phyloP scores from a whole-genome alignment of 2,329 filamentous ascomycete genomes.

The Botrytis fragariae region DNA sequence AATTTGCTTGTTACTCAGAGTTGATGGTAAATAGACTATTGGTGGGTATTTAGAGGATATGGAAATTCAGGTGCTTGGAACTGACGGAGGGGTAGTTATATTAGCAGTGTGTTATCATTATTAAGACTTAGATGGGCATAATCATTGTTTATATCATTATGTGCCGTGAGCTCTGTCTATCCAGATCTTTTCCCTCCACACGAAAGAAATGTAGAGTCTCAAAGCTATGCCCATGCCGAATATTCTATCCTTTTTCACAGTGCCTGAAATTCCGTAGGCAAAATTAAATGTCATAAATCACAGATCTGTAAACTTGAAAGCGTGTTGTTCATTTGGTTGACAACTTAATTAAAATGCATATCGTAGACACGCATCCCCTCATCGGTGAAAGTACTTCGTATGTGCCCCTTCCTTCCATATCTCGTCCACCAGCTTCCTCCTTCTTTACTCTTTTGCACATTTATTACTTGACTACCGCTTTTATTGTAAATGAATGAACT shows the following conservation, averaged over 20 bases:
- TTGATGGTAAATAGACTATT: background rate
- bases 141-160: background rate
- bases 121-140: background rate
- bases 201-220: background rate
- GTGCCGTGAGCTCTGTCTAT: background rate
- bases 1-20: background rate
- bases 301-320: background rate
- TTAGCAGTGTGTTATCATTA: background rate
- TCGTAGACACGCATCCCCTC: no score
- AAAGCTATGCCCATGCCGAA: background rate
- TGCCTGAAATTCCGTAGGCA: background rate
- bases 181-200: background rate
- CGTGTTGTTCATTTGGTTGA: background rate
- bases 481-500: background rate
- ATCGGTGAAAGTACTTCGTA: background rate
- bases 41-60: background rate
- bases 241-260: no score
- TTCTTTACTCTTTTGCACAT: background rate
- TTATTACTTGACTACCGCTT: no score
- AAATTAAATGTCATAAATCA: background rate
- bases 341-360: background rate
- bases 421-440: background rate
- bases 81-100: background rate
- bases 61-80: background rate
- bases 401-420: background rate